These are phyloP conservation scores for Helotiales sp. DNA, from an alignment of 2,329 filamentous ascomycete species.

Conservation along the genomic window DNA sequence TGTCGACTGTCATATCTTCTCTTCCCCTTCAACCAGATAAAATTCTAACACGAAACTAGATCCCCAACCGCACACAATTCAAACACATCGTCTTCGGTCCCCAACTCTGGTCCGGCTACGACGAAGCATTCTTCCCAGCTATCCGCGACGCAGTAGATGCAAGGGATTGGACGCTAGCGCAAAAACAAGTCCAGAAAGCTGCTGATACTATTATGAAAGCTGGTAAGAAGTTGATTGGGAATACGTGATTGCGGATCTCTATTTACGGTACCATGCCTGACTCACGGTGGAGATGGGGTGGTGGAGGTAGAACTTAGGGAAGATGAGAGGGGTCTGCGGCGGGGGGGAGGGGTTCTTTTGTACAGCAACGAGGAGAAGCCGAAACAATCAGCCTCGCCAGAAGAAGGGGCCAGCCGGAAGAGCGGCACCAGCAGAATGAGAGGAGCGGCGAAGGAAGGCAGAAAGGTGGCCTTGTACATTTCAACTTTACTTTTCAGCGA, in stretches of 20 bases:
- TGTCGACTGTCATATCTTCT: too few relatives aligned
- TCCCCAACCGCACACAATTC: conserved; percentile 88
- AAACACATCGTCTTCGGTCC: conserved; percentile 93
- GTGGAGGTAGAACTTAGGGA: neutral
- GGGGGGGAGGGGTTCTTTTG: neutral
- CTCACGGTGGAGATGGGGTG: neutral
- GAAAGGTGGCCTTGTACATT: neutral
- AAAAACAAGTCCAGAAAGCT: conserved; percentile 72
- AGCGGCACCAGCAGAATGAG: neutral
- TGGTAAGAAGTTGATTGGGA: conserved; percentile 41
- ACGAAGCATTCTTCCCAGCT: conserved; percentile 77
- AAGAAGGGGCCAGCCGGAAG: too few relatives aligned
- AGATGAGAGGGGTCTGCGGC: neutral
- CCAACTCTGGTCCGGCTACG: conserved; percentile 73
- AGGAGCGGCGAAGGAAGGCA: neutral
- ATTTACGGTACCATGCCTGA: too few relatives aligned
- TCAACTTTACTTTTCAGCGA: conserved; percentile 4
- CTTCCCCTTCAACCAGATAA: neutral
- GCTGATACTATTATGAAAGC: conserved; percentile 70
- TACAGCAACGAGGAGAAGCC: neutral
- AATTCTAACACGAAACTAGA: conserved; percentile 51
- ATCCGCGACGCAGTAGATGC: conserved; percentile 79
- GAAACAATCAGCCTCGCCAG: neutral
- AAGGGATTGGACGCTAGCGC: conserved; percentile 71
- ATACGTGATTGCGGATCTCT: conserved; percentile 30